Conservation (phyloP, 139 green algal species). For the Closterium sp. region DNA sequence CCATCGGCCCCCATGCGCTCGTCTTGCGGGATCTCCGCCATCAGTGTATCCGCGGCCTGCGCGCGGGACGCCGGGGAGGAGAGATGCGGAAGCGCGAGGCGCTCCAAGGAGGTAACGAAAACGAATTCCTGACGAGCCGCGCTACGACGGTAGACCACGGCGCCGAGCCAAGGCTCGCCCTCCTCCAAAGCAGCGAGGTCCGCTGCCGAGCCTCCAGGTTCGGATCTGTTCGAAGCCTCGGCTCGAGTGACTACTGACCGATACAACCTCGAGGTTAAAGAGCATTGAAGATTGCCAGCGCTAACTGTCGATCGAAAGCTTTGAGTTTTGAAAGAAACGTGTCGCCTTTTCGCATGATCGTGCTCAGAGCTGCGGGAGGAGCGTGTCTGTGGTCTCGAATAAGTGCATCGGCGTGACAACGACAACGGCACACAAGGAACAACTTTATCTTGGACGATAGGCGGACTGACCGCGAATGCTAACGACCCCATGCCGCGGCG, state of each 20-base stretch:
- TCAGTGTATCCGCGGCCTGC: not conserved
- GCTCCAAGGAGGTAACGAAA: slow-evolving; percentile 38
- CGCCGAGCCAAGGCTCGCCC: slow-evolving; percentile 31
- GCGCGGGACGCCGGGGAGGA: slow-evolving; percentile 15
- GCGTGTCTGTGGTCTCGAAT: too few relatives aligned
- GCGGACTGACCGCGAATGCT: not conserved
- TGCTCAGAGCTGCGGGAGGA: not conserved
- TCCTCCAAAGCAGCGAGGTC: slow-evolving; percentile 2
- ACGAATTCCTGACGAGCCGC: slow-evolving; percentile 6
- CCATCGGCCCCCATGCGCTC: not conserved
- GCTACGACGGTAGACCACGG: slow-evolving; percentile 21
- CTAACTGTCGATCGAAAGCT: not conserved
- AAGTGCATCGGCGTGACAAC: not conserved
- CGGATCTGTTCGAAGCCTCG: not conserved
- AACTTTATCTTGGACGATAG: not conserved
- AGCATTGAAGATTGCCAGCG: not conserved
- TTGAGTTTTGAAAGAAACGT: not conserved
- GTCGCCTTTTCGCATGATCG: not conserved
- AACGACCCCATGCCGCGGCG: not conserved
- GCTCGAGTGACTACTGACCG: not conserved
- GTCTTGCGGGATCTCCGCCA: not conserved
- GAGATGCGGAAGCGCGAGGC: slow-evolving; percentile 21
- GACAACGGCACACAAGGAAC: not conserved
- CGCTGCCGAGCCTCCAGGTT: not conserved
- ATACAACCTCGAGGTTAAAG: not conserved